Conservation (phyloP, 2,329 filamentous ascomycete species). For the Ceratocystis variospora region DNA sequence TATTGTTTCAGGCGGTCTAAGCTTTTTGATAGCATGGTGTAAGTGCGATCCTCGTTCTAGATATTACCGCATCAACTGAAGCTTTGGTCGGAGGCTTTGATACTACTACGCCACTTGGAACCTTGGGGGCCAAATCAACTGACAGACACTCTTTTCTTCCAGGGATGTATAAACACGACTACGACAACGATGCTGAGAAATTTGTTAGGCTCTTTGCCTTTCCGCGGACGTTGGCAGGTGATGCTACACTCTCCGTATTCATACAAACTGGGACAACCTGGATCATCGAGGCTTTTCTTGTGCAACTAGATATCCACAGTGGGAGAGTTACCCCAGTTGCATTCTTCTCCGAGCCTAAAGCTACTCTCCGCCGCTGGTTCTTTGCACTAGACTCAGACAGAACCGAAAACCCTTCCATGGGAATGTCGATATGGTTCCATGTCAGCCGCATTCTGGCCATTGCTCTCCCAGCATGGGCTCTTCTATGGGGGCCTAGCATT, state of each 20-base stretch:
- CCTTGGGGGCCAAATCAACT: background rate
- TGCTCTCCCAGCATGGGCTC: constrained; percentile 29
- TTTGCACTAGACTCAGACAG: constrained; percentile 29
- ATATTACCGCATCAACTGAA: too few relatives aligned
- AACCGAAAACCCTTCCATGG: constrained; percentile 21
- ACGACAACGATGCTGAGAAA: constrained; percentile 24
- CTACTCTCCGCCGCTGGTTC: constrained; percentile 31
- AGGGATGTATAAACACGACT: constrained; percentile 35
- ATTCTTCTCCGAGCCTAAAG: constrained; percentile 26
- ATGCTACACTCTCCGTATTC: constrained; percentile 38
- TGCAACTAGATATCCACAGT: constrained; percentile 33
- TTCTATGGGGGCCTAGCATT: constrained; percentile 33
- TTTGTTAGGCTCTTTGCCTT: constrained; percentile 35
- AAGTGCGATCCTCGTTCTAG: constrained; percentile 16
- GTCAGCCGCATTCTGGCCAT: constrained; percentile 29
- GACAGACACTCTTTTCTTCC: background rate
- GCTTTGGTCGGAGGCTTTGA: too few relatives aligned
- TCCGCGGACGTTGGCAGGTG: constrained; percentile 38
- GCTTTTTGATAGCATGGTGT: constrained; percentile 41
- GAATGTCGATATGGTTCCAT: constrained; percentile 31
- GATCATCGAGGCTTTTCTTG: constrained; percentile 36
- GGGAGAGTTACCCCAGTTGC: constrained; percentile 36
- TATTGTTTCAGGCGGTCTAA: constrained; percentile 36
- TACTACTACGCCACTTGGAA: background rate
- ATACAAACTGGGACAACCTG: constrained; percentile 39